phyloP scores from a whole-genome alignment of 306 rosid genomes.

The Medicago truncatula region DNA sequence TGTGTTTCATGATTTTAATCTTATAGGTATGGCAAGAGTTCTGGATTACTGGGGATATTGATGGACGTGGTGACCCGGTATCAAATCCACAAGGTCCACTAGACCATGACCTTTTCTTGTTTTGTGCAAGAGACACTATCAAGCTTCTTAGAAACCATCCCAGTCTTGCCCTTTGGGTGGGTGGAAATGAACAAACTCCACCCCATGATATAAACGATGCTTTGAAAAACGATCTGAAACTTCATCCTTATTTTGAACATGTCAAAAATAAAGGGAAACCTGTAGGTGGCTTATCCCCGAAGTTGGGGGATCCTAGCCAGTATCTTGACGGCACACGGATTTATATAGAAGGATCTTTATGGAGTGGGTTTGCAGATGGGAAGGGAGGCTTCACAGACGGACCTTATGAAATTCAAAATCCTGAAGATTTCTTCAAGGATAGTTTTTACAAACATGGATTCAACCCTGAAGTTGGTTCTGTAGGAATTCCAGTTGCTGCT shows the following conservation, averaged over 20 bases:
- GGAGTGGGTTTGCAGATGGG: slow-evolving; percentile 96
- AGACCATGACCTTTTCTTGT: slow-evolving; percentile 90
- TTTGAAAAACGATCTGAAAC: slow-evolving; percentile 72
- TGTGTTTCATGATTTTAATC: slow-evolving; percentile 18
- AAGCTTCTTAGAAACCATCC: slow-evolving; percentile 92
- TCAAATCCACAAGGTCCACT: slow-evolving; percentile 89
- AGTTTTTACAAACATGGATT: slow-evolving; percentile 70
- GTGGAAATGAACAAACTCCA: slow-evolving; percentile 96
- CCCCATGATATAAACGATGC: slow-evolving; percentile 78
- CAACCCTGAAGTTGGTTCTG: slow-evolving; percentile 96
- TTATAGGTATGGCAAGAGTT: slow-evolving; percentile 97
- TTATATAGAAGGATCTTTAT: slow-evolving; percentile 85
- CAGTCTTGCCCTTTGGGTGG: slow-evolving; percentile 99
- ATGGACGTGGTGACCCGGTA: slow-evolving; percentile 81
- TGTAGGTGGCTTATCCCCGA: slow-evolving; percentile 32
- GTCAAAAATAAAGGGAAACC: slow-evolving; percentile 43
- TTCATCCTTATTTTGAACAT: slow-evolving; percentile 70
- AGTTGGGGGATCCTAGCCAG: slow-evolving; percentile 73
- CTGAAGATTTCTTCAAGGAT: slow-evolving; percentile 81
- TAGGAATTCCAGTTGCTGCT: slow-evolving; percentile 94
- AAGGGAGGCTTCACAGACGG: slow-evolving; percentile 83
- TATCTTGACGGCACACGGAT: slow-evolving; percentile 91
- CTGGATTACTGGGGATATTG: slow-evolving; percentile 96
- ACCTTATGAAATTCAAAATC: slow-evolving; percentile 91
- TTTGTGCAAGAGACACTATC: slow-evolving; percentile 90